These are phyloP conservation scores for Rhynchosporium secalis DNA, from an alignment of 2,329 filamentous ascomycete genomes.

Conservation along the genomic window DNA sequence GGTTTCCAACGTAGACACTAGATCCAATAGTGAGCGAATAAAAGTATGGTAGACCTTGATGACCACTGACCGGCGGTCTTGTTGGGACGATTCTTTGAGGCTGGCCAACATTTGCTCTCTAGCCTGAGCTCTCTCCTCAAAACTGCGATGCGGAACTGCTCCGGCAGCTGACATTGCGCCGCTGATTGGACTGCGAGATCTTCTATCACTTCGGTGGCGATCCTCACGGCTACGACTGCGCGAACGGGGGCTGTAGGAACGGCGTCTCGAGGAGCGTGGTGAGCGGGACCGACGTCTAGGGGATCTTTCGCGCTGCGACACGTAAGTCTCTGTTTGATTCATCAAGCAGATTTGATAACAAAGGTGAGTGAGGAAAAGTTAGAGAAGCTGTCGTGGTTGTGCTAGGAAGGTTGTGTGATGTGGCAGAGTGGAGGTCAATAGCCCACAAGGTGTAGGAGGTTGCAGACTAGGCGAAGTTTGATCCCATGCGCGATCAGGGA, in stretches of 20 bases:
- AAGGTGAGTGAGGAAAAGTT: conserved; percentile 11
- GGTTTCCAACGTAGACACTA: conserved; percentile 92
- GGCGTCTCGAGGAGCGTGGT: conserved; percentile 70
- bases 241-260: conserved; percentile 78
- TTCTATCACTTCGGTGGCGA: conserved; percentile 71
- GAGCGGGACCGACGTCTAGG: conserved; percentile 79
- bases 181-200: conserved; percentile 78
- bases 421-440: background rate
- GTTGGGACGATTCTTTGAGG: conserved; percentile 91
- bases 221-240: conserved; percentile 76
- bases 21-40: conserved; percentile 12
- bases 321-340: conserved; percentile 40
- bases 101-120: conserved; percentile 97
- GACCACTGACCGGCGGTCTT: conserved; percentile 72
- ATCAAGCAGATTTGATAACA: conserved; percentile 26
- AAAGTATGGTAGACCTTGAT: background rate
- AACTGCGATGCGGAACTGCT: conserved; percentile 70
- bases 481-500: conserved; percentile 15
- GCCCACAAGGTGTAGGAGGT: conserved; percentile 23
- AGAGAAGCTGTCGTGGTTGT: background rate
- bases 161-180: conserved; percentile 41
- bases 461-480: conserved; percentile 21
- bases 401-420: conserved; percentile 6
- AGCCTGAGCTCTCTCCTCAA: conserved; percentile 78
- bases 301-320: conserved; percentile 75